Conservation (phyloP, 1,284 basidiomycete genomes). For the Cryptococcus amylolentus region DNA sequence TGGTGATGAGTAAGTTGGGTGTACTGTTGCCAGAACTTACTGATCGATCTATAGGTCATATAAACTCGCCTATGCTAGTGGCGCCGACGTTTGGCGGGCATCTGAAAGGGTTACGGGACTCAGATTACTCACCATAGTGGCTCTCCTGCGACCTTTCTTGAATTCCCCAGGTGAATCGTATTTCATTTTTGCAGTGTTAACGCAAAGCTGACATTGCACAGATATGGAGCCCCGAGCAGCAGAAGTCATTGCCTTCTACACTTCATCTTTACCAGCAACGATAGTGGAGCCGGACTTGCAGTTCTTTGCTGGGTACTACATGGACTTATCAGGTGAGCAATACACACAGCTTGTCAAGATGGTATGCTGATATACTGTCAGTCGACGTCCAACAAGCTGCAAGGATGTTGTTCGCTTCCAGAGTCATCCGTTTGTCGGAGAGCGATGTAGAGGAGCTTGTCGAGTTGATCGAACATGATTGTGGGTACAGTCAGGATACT, state of each 20-base stretch:
- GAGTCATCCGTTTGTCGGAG: conserved; percentile 63
- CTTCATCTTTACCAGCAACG: conserved; percentile 60
- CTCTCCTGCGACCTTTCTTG: conserved; percentile 65
- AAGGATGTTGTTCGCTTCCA: conserved; percentile 69
- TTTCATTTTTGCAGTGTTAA: neutral
- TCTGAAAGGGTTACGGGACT: conserved; percentile 65
- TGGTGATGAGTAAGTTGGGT: conserved; percentile 51
- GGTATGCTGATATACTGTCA: conserved; percentile 15
- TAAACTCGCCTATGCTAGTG: conserved; percentile 2
- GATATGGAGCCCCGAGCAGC: conserved; percentile 64
- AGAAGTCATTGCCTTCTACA: conserved; percentile 72
- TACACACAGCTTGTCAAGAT: neutral
- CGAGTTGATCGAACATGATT: conserved; percentile 29
- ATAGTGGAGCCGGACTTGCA: conserved; percentile 66
- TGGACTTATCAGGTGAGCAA: conserved; percentile 64
- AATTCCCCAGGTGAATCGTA: conserved; percentile 61
- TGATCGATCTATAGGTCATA: neutral
- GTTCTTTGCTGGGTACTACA: conserved; percentile 69
- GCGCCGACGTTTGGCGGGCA: conserved; percentile 60
- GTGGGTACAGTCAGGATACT: conserved; percentile 14
- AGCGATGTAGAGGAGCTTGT: conserved; percentile 61
- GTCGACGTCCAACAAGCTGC: conserved; percentile 73
- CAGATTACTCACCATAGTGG: conserved; percentile 63
- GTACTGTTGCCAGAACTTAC: conserved; percentile 3
- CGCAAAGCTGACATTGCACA: conserved; percentile 36